A percentile compares a stretch with the other conserved stretches of the same genome.
Evolutionary conservation across 2,329 filamentous ascomycete species (phyloP).

Genomic region (Phyllachora maydis): DNA sequence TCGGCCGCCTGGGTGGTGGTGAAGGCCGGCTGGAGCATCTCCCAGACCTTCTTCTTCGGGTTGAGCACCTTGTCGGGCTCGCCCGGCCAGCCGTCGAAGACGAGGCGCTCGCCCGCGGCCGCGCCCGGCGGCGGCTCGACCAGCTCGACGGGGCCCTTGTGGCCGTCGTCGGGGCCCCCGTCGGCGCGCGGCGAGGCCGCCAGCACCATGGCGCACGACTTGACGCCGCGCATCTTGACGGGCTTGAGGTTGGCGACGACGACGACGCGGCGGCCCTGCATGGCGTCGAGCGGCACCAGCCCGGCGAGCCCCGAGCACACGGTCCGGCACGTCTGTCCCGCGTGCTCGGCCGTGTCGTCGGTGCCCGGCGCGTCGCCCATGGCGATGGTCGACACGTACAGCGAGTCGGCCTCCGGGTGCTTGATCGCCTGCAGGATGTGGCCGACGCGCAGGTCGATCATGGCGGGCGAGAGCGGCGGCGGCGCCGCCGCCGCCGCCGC

Average conservation of each 20-base stretch:
- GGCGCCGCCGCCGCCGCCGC: constrained; percentile 49
- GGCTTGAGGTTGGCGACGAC: constrained; percentile 97
- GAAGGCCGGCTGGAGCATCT: constrained; percentile 89
- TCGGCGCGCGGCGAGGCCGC: constrained; percentile 72
- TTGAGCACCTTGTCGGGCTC: constrained; percentile 87
- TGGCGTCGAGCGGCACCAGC: constrained; percentile 76
- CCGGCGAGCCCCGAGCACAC: constrained; percentile 96
- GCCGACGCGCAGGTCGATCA: constrained; percentile 90
- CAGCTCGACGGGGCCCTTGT: constrained; percentile 81
- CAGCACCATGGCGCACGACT: constrained; percentile 72
- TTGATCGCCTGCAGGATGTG: constrained; percentile 92
- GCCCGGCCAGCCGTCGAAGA: constrained; percentile 85
- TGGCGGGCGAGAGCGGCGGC: constrained; percentile 57
- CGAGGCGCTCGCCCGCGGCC: constrained; percentile 70
- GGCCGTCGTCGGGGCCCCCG: constrained; percentile 67
- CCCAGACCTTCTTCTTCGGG: constrained; percentile 99
- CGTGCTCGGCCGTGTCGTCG: constrained; percentile 79
- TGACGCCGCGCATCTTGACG: constrained; percentile 89
- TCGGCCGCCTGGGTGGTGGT: constrained; percentile 66
- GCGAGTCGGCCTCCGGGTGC: constrained; percentile 89
- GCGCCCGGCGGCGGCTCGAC: constrained; percentile 63
- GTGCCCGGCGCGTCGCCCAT: constrained; percentile 73
- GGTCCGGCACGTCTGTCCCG: constrained; percentile 79
- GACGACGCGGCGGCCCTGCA: constrained; percentile 91
- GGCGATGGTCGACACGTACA: constrained; percentile 89